Conservation (phyloP, 495 filamentous ascomycete genomes). For the Oidiodendron maius region DNA sequence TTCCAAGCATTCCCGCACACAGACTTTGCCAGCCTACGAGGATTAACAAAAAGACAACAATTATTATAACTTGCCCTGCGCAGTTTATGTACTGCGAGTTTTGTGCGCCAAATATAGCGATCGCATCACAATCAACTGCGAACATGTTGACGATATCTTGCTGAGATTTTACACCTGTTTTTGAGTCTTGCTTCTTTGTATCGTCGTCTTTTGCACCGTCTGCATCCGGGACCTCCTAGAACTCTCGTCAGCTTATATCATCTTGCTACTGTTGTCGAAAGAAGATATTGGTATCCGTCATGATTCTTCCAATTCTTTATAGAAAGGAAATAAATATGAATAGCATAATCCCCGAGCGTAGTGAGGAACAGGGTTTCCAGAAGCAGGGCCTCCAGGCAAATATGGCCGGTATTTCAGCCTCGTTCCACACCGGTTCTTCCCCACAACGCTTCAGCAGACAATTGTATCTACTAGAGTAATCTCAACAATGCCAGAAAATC, state of each 20-base stretch:
- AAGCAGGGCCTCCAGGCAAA: too few relatives aligned
- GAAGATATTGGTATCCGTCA: too few relatives aligned
- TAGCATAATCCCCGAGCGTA: too few relatives aligned
- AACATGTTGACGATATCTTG: constrained; percentile 63
- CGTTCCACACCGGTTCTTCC: constrained; percentile 40
- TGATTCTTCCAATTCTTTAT: too few relatives aligned
- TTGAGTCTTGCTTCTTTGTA: constrained; percentile 4
- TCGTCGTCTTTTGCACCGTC: constrained; percentile 5
- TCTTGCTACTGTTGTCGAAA: too few relatives aligned
- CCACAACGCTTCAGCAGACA: too few relatives aligned
- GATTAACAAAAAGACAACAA: constrained; percentile 11
- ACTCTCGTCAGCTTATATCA: too few relatives aligned
- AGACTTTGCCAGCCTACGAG: constrained; percentile 20
- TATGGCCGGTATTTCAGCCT: constrained; percentile 15
- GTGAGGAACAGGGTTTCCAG: too few relatives aligned
- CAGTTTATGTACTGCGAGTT: constrained; percentile 60
- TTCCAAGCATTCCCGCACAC: constrained; percentile 7
- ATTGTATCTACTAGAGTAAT: too few relatives aligned
- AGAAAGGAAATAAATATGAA: too few relatives aligned
- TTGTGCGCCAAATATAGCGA: constrained; percentile 61
- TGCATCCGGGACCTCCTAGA: too few relatives aligned
- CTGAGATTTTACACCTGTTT: constrained; percentile 30
- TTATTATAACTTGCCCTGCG: constrained; percentile 43
- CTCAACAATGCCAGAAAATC: too few relatives aligned
- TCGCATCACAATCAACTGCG: constrained; percentile 64